These are phyloP conservation scores for Leucocoprinus gongylophorus DNA, from an alignment of 1,284 basidiomycete species.

Conservation along the genomic window DNA sequence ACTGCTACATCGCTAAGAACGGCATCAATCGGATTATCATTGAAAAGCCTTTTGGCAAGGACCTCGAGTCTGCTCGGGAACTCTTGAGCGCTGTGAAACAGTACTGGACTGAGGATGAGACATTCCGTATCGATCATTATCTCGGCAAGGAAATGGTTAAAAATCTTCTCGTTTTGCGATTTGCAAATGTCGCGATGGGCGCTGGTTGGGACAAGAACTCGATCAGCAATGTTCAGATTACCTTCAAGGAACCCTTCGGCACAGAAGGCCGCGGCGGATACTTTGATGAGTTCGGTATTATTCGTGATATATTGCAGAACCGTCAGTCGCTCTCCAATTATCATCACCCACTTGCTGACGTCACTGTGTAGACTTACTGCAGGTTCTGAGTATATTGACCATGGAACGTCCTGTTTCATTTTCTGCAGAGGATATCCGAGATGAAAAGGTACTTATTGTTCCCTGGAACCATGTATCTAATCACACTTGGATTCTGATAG, in stretches of 20 bases:
- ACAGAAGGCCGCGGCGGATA: constrained; percentile 96
- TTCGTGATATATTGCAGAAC: constrained; percentile 94
- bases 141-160: constrained; percentile 99
- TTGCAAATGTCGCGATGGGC: constrained; percentile 86
- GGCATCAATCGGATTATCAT: constrained; percentile 88
- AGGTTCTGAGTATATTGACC: constrained; percentile 86
- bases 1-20: constrained; percentile 63
- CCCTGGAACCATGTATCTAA: constrained; percentile 11
- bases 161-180: constrained; percentile 89
- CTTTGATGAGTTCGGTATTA: constrained; percentile 98
- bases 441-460: constrained; percentile 72
- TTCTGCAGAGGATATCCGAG: constrained; percentile 91
- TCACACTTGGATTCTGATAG: constrained; percentile 32
- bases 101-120: constrained; percentile 92
- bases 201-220: constrained; percentile 91
- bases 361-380: constrained; percentile 67
- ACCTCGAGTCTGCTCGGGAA: constrained; percentile 77
- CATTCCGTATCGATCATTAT: constrained; percentile 97
- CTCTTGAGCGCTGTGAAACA: constrained; percentile 76
- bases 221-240: constrained; percentile 94
- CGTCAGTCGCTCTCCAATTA: constrained; percentile 55
- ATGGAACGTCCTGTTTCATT: constrained; percentile 99
- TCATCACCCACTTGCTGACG: constrained; percentile 4
- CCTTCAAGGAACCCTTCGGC: constrained; percentile 97
- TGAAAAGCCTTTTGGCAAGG: constrained; percentile 96